Evolutionary conservation across 768 basidiomycete genomes (phyloP).

Genomic region (Amanita jacksonii): DNA sequence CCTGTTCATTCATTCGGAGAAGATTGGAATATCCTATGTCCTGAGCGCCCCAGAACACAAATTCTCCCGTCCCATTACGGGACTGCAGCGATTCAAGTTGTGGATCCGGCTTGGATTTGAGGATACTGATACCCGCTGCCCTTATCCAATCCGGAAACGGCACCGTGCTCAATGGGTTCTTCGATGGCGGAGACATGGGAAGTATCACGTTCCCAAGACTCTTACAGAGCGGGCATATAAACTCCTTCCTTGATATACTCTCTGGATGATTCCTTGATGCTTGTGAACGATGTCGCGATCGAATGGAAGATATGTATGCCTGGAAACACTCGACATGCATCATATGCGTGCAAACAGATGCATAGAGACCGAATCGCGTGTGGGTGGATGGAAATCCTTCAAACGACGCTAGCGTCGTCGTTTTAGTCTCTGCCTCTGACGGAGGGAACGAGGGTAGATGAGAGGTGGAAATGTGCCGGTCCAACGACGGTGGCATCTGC

Average conservation of each 20-base stretch:
- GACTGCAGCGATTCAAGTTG: conserved; percentile 65
- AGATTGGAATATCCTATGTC: conserved; percentile 58
- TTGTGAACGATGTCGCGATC: conserved; percentile 81
- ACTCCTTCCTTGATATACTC: conserved; percentile 87
- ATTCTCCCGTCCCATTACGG: conserved; percentile 76
- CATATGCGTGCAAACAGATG: conserved; percentile 89
- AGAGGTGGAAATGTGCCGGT: conserved; percentile 31
- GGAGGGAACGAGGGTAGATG: conserved; percentile 36
- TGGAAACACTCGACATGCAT: conserved; percentile 97
- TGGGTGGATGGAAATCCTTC: conserved; percentile 64
- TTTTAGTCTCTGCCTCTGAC: conserved; percentile 39
- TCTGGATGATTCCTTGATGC: conserved; percentile 92
- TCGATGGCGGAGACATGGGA: conserved; percentile 53
- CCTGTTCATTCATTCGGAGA: conserved; percentile 39
- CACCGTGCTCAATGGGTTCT: conserved; percentile 41
- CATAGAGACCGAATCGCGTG: conserved; percentile 77
- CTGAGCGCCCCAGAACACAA: conserved; percentile 83
- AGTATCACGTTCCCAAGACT: conserved; percentile 91
- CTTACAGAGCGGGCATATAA: conserved; percentile 95
- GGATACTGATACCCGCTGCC: conserved; percentile 78
- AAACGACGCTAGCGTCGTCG: conserved; percentile 39
- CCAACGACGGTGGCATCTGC: conserved; percentile 52
- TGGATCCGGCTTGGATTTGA: conserved; percentile 74
- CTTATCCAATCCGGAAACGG: conserved; percentile 88
- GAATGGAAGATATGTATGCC: conserved; percentile 78